phyloP scores from a whole-genome alignment of 495 filamentous ascomycete genomes.

The Neurospora tetrasperma region DNA sequence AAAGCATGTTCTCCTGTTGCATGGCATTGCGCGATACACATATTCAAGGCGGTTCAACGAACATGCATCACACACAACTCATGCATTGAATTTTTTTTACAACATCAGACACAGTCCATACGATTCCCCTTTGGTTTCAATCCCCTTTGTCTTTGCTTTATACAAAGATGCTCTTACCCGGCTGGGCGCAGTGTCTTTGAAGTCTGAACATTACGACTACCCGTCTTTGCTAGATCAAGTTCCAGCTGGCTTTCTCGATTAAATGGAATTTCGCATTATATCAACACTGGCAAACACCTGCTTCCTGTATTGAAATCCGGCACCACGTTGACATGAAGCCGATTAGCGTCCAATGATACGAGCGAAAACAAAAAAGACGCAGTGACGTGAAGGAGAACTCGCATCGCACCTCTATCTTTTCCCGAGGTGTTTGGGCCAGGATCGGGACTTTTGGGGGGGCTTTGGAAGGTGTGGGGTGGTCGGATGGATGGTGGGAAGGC shows the following conservation, averaged over 20 bases:
- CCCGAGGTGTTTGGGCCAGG: neutral
- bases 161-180: neutral
- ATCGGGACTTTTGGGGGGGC: neutral
- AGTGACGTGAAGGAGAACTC: neutral
- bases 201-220: neutral
- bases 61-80: neutral
- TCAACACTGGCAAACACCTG: neutral
- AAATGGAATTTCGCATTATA: neutral
- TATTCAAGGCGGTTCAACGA: neutral
- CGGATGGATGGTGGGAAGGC: neutral
- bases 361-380: neutral
- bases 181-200: neutral
- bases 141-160: neutral
- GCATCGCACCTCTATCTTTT: neutral
- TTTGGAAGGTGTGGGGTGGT: neutral
- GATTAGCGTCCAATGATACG: neutral
- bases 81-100: neutral
- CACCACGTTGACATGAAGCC: neutral
- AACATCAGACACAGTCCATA: neutral
- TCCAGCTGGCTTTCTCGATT: neutral
- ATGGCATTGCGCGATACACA: conserved; percentile 25
- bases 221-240: neutral
- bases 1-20: conserved; percentile 18
- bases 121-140: neutral
- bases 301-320: neutral